Percentiles rank a stretch among this genome's conserved stretches.
Conservation (phyloP, 2,329 filamentous ascomycete species). For the Beauveria sp. region DNA sequence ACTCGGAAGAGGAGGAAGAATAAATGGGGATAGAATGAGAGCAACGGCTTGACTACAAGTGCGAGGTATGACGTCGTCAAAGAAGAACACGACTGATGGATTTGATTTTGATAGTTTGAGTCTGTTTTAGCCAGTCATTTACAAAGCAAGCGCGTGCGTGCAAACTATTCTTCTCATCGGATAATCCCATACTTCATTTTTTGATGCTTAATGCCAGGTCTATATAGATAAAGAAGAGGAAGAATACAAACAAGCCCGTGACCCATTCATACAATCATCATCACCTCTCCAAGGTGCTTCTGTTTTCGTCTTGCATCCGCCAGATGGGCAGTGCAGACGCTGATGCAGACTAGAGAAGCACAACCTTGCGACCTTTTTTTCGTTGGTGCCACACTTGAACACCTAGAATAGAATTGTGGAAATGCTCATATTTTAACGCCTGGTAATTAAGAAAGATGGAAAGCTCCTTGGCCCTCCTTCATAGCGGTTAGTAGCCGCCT, state of each 20-base stretch:
- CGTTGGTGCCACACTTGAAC: neutral
- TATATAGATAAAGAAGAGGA: neutral
- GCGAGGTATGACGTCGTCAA: neutral
- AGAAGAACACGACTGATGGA: neutral
- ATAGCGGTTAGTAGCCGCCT: slow-evolving; percentile 78
- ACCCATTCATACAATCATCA: neutral
- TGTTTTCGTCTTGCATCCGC: neutral
- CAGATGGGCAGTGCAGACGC: neutral
- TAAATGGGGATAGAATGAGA: neutral
- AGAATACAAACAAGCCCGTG: neutral
- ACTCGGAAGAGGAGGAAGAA: slow-evolving; percentile 27
- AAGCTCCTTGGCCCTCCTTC: slow-evolving; percentile 92
- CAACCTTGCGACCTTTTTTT: neutral
- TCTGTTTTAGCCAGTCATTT: neutral
- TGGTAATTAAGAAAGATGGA: slow-evolving; percentile 73
- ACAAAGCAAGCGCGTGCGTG: neutral
- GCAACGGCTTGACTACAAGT: neutral
- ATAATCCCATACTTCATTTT: neutral
- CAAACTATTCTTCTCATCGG: neutral
- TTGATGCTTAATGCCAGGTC: slow-evolving; percentile 6
- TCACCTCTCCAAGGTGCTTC: neutral
- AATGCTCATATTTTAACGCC: neutral
- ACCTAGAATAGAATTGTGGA: neutral
- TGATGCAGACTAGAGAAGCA: neutral
- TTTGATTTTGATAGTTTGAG: neutral